These are phyloP conservation scores for Metarhizium album DNA, from an alignment of 2,329 filamentous ascomycete genomes.

Conservation along the genomic window DNA sequence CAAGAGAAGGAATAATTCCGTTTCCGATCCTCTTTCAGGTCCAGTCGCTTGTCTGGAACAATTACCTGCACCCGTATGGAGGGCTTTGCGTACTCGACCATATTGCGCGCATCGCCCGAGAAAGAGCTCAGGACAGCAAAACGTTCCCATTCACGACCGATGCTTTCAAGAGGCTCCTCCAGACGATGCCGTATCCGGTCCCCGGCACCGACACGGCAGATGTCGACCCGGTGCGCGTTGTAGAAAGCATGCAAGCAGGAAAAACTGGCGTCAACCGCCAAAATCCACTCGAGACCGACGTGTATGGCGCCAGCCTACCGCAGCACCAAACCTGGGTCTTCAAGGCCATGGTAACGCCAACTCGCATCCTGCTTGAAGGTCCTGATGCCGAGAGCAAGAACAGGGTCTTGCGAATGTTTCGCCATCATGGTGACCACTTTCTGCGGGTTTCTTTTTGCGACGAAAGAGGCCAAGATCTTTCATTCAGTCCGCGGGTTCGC, in stretches of 20 bases:
- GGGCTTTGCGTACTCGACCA: constrained; percentile 35
- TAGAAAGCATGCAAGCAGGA: constrained; percentile 25
- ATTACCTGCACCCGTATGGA: constrained; percentile 45
- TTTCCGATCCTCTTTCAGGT: constrained; percentile 52
- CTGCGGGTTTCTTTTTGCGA: constrained; percentile 63
- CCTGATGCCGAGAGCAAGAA: constrained; percentile 60
- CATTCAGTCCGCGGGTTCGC: constrained; percentile 39
- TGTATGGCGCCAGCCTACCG: constrained; percentile 18
- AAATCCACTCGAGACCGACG: constrained; percentile 12
- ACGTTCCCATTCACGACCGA: constrained; percentile 34
- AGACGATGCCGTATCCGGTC: constrained; percentile 42
- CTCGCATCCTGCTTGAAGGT: constrained; percentile 43
- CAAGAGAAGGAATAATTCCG: constrained; percentile 21
- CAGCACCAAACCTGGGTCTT: constrained; percentile 39
- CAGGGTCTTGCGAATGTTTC: constrained; percentile 57
- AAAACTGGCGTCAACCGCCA: constrained; percentile 26
- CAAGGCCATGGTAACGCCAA: constrained; percentile 49
- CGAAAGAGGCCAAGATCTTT: constrained; percentile 56
- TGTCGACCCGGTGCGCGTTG: constrained; percentile 30
- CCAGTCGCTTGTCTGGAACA: constrained; percentile 51
- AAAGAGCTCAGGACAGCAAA: constrained; percentile 13
- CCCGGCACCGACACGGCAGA: constrained; percentile 35
- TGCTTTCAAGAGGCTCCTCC: constrained; percentile 42
- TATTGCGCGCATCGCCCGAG: constrained; percentile 24
- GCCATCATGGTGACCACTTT: constrained; percentile 49